Conservation (phyloP, 768 basidiomycete genomes). For the Melanogaster broomeanus region DNA sequence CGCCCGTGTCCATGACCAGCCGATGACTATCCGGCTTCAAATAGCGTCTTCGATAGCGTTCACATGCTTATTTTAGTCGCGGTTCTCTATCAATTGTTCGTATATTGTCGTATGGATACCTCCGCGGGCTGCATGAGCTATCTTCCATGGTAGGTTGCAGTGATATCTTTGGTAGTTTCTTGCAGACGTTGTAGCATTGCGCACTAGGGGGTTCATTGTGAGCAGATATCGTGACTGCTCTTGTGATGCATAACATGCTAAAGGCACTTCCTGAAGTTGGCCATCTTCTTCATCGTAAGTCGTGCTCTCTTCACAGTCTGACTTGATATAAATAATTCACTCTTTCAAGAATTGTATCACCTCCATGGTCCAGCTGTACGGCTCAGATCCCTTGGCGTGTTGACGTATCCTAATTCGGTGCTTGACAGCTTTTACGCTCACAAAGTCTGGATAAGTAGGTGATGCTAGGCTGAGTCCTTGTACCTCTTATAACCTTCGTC, state of each 20-base stretch:
- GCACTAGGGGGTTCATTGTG: conserved; percentile 6
- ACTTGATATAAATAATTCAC: not conserved
- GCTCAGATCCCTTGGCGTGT: not conserved
- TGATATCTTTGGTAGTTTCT: not conserved
- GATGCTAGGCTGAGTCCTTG: too few species aligned
- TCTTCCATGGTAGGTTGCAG: not conserved
- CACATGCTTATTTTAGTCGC: too few species aligned
- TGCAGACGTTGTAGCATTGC: not conserved
- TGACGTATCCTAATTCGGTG: not conserved
- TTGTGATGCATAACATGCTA: not conserved
- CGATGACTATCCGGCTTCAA: too few species aligned
- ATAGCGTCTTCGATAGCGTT: too few species aligned
- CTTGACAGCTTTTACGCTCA: conserved; percentile 24
- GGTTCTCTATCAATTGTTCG: too few species aligned
- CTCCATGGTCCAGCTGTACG: conserved; percentile 24
- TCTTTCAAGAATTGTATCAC: conserved; percentile 12
- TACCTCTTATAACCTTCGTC: not conserved
- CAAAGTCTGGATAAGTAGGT: conserved; percentile 29
- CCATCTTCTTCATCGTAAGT: conserved; percentile 5
- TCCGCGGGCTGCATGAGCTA: too few species aligned
- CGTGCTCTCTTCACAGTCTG: not conserved
- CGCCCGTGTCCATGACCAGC: too few species aligned
- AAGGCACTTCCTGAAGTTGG: conserved; percentile 3
- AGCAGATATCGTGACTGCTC: not conserved
- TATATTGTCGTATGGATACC: too few species aligned